Evolutionary conservation across 352 stramenopile genomes (phyloP).

Genomic region (Globisporangium mamillatum): DNA sequence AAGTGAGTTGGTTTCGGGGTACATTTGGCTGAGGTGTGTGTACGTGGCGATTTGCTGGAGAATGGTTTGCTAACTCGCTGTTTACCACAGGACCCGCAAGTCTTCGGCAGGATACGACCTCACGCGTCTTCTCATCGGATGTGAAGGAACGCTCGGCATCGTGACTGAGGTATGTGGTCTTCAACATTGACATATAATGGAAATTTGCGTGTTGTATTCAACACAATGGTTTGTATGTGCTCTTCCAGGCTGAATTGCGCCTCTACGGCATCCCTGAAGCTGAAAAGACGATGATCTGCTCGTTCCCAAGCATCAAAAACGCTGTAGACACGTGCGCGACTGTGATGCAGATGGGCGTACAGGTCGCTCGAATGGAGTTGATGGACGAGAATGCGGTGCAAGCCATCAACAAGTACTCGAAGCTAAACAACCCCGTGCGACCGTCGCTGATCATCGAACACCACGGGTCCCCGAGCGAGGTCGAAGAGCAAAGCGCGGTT

Average conservation of each 20-base stretch:
- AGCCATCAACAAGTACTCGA: constrained; percentile 86
- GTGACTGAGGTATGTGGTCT: constrained; percentile 84
- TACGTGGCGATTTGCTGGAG: not conserved
- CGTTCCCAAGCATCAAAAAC: constrained; percentile 90
- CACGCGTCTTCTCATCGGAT: constrained; percentile 92
- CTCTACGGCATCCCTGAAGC: constrained; percentile 91
- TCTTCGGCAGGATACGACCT: constrained; percentile 97
- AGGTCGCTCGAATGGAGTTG: constrained; percentile 84
- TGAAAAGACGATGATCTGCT: constrained; percentile 91
- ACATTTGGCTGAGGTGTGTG: not conserved
- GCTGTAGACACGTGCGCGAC: constrained; percentile 80
- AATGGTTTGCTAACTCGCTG: not conserved
- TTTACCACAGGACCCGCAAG: constrained; percentile 83
- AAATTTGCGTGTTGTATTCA: not conserved
- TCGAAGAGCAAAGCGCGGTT: constrained; percentile 86
- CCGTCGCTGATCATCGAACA: constrained; percentile 96
- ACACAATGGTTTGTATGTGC: not conserved
- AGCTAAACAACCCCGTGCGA: constrained; percentile 67
- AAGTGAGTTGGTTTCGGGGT: constrained; percentile 35
- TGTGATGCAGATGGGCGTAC: constrained; percentile 88
- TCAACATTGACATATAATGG: not conserved
- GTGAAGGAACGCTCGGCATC: constrained; percentile 93
- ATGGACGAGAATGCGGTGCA: constrained; percentile 81
- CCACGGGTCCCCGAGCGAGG: constrained; percentile 69
- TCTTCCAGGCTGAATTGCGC: constrained; percentile 80